Base-by-base conservation (phyloP, 2,329 filamentous ascomycete genomes). In the Neonectria magnoliae region DNA sequence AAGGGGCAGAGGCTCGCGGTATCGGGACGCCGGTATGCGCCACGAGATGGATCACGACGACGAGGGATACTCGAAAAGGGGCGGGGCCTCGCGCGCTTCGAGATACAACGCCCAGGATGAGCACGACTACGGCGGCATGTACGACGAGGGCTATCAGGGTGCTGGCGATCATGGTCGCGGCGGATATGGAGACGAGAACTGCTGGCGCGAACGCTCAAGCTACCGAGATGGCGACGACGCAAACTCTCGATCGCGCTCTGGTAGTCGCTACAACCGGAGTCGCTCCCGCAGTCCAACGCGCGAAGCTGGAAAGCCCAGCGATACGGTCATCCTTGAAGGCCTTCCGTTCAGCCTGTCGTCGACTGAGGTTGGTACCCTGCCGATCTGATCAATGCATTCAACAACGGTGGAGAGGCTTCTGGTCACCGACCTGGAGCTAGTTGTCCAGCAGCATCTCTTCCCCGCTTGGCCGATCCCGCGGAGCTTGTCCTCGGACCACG, bases 321-420 rank as follows among this genome's bases (percentile, higher is more conserved):
- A 85, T 66, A 86, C 83, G 36, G 79, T 88, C 56, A 86, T 88
- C 57, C 77, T 88, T 47, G 86, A 88, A 71, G 85, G 85, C 58
- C 70, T 88, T 60, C 83, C 85, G 33, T 74, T 78, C 62, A 81
- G 81, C 60, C 78, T 86, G 64, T 82, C 83, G 63, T 79, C 84
- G 75, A 80, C 81, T 74, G 83, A 87, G 78, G 85, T 87, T 81
- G 77, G 83, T 76, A 70, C 67, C 71, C 72, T 72, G 36, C 59
- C 51, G 65, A 57, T 68, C 59, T 65, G 60, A 70, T 60, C 57
- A 54, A 65, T 59, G 61, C 52, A 54, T 60, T 54, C 41, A 22
- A 64, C 51, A 27, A 38, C 57, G 11, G 36, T 20, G 53, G 55
- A 56, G 51, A 48, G 18, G 48, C 51, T 57, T 57, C 31, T 65